Base-by-base conservation (phyloP, 169 alveolate species). In the Cryptosporidium sp. region DNA sequence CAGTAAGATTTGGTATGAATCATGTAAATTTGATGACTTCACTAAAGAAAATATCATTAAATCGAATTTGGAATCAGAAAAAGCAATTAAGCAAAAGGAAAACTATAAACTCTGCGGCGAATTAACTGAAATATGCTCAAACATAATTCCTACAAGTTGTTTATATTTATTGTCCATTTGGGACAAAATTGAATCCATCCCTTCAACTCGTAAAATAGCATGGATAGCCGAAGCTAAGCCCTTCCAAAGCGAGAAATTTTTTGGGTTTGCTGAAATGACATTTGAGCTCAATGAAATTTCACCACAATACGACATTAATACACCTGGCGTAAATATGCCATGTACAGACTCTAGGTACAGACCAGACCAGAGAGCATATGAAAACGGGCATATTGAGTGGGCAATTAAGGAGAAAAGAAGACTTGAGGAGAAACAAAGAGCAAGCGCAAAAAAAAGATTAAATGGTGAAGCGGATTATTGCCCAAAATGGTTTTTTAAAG, bases 291-390 rank as follows among this genome's bases (percentile, higher is more conserved):
- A 96, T 91, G 97, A 96, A 69, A 85, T 95, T 18, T 86, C 97
- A 31, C 94, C 94, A 8, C 97, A 96, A 68, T 96, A 96, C 71
- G 96, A 93, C 74, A 92, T 92, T 37, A 41, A 80, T 35, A 80
- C 91, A 55, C 97, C 97, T 14, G 97, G 96, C 3, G 74, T 89
- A 18, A 92, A 94, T 18, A 96, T 98, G 23, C 95, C 95, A 0
- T 62, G 68, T 29, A 96, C 98, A 4, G 98, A 96, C 74, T 94
- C 97, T 23, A 89, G 98, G 52, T 96, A 95, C 74, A 93, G 99
- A 71, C 99, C 99, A 9, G 99, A 98, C 93, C 98, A 97, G 84
- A 93, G 99, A 91, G 95, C 96, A 61, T 95, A 97, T 91, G 99
- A 98, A 92, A 92, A 94, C 74, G 99, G 99, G 14, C 95, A 95